Evolutionary conservation across 345 rosid species (phyloP).

Genomic region (Euphorbia lathyris): DNA sequence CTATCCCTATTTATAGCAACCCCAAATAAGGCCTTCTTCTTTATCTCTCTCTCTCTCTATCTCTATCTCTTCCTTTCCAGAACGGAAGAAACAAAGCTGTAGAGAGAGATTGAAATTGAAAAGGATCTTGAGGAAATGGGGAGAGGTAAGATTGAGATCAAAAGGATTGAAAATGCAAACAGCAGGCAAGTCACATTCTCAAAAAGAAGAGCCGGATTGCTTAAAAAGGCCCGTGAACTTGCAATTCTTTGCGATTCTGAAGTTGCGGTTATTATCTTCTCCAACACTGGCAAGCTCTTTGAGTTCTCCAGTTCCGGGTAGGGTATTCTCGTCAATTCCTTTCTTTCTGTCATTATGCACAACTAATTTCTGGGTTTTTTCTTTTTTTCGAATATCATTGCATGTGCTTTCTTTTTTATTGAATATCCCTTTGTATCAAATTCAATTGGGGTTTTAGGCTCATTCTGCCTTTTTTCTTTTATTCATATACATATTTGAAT

Average conservation of each 20-base stretch:
- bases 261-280: slow-evolving; percentile 90
- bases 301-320: slow-evolving; percentile 85
- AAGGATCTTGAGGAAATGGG: slow-evolving; percentile 62
- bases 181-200: slow-evolving; percentile 98
- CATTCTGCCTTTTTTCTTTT: neutral
- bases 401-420: slow-evolving; percentile 7
- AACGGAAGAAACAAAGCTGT: neutral
- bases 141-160: slow-evolving; percentile 92
- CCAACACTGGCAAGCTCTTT: slow-evolving; percentile 86
- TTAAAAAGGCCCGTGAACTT: slow-evolving; percentile 85
- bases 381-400: neutral
- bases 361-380: neutral
- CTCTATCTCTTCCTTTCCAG: neutral
- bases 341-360: neutral
- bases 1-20: slow-evolving; percentile 42
- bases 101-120: neutral
- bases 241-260: slow-evolving; percentile 91
- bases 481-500: too few species aligned
- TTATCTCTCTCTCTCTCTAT: neutral
- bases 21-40: slow-evolving; percentile 28
- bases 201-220: slow-evolving; percentile 85
- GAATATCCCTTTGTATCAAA: neutral
- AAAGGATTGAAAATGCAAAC: slow-evolving; percentile 88
- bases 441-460: neutral
- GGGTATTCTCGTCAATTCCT: neutral